phyloP scores from a whole-genome alignment of 2,329 filamentous ascomycete species.

The Neodidymelliopsis sp. region DNA sequence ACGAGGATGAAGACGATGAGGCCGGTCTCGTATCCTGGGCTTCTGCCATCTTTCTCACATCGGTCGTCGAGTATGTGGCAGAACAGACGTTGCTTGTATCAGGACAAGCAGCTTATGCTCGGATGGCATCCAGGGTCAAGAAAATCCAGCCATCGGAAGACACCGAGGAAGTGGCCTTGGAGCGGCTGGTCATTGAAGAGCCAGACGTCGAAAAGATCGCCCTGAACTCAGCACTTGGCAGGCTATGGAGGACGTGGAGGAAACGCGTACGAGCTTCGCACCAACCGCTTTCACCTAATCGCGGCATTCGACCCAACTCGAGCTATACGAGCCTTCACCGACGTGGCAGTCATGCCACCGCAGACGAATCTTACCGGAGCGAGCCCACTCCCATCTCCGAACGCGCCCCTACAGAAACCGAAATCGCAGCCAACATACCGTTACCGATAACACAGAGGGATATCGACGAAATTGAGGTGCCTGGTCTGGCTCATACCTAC shows the following conservation, averaged over 20 bases:
- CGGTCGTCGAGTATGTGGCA: conserved; percentile 90
- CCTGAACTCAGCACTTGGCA: conserved; percentile 84
- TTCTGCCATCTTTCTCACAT: conserved; percentile 94
- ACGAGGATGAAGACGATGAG: conserved; percentile 46
- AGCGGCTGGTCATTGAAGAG: conserved; percentile 84
- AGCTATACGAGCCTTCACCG: conserved; percentile 43
- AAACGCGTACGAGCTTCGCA: conserved; percentile 70
- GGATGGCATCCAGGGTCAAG: conserved; percentile 55
- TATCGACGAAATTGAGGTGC: conserved; percentile 80
- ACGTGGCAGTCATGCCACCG: conserved; percentile 41
- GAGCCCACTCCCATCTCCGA: conserved; percentile 47
- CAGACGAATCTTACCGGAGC: conserved; percentile 30
- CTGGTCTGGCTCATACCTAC: conserved; percentile 72
- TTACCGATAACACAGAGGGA: conserved; percentile 73
- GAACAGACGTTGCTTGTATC: conserved; percentile 90
- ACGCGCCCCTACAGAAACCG: conserved; percentile 53
- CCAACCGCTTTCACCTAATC: conserved; percentile 35
- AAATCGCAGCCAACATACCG: conserved; percentile 68
- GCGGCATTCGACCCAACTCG: conserved; percentile 35
- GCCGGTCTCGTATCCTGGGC: conserved; percentile 76
- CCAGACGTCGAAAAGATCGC: conserved; percentile 92
- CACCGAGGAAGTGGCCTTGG: conserved; percentile 65
- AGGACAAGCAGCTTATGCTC: conserved; percentile 80
- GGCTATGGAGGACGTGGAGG: conserved; percentile 95
- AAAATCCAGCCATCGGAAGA: conserved; percentile 43